Conservation (phyloP, 371 early-diverging fungal species). For the Syncephalastrum sp. region DNA sequence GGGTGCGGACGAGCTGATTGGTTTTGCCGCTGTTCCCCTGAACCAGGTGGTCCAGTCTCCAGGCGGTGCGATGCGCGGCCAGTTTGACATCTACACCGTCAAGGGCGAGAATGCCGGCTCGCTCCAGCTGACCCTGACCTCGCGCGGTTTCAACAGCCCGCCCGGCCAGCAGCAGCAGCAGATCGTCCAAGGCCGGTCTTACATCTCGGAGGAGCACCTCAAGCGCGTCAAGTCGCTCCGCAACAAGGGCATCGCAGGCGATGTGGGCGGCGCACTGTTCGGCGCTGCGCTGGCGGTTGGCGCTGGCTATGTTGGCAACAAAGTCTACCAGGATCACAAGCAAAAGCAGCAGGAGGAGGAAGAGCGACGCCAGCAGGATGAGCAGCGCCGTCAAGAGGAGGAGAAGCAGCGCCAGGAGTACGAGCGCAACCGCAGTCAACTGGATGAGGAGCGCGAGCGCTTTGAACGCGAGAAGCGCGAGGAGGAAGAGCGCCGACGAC, state of each 20-base stretch:
- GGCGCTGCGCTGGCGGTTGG: slow-evolving; percentile 22
- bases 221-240: slow-evolving; percentile 48
- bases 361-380: slow-evolving; percentile 5
- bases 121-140: slow-evolving; percentile 48
- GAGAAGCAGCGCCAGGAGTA: slow-evolving; percentile 7
- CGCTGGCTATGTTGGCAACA: slow-evolving; percentile 54
- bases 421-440: slow-evolving; percentile 25
- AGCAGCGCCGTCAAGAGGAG: slow-evolving; percentile 5
- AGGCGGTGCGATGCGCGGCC: slow-evolving; percentile 46
- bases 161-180: slow-evolving; percentile 8
- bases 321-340: slow-evolving; percentile 43
- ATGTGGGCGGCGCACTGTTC: slow-evolving; percentile 22
- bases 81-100: slow-evolving; percentile 47
- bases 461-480: slow-evolving; percentile 26
- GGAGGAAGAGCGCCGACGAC: slow-evolving; percentile 10
- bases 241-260: slow-evolving; percentile 45
- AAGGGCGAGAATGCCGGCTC: slow-evolving; percentile 51
- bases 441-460: slow-evolving; percentile 28
- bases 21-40: slow-evolving; percentile 62
- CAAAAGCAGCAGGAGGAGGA: slow-evolving; percentile 34
- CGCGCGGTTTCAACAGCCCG: slow-evolving; percentile 49
- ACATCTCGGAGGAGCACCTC: slow-evolving; percentile 47
- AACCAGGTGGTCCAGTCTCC: slow-evolving; percentile 51
- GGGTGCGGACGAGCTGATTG: slow-evolving; percentile 50
- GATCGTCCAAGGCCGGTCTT: slow-evolving; percentile 45